These are phyloP conservation scores for Pseudozyma hubeiensis DNA, from an alignment of 1,284 basidiomycete species.

Conservation along the genomic window DNA sequence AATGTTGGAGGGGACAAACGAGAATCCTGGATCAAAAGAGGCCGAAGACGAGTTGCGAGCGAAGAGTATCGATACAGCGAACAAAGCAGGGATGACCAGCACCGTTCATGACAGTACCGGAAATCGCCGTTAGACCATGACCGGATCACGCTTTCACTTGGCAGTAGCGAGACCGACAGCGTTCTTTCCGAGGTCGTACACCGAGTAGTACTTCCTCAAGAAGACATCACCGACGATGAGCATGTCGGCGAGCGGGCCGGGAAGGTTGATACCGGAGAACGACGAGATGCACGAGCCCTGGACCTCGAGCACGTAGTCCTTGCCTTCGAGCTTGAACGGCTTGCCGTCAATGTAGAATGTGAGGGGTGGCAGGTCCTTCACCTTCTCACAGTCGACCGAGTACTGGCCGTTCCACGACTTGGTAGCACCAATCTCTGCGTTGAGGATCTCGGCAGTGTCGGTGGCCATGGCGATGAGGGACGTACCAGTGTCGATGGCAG, in stretches of 20 bases:
- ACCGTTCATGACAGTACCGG: too few relatives aligned
- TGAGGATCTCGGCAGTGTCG: slow-evolving; percentile 97
- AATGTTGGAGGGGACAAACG: background rate
- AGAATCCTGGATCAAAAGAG: slow-evolving; percentile 4
- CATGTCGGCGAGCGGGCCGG: slow-evolving; percentile 83
- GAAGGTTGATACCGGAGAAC: slow-evolving; percentile 92
- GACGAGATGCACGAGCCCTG: slow-evolving; percentile 93
- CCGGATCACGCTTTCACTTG: slow-evolving; percentile 61
- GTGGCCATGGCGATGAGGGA: slow-evolving; percentile 90
- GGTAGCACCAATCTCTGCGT: slow-evolving; percentile 77
- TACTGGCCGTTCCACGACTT: slow-evolving; percentile 66
- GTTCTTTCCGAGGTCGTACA: slow-evolving; percentile 86
- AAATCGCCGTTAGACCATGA: background rate
- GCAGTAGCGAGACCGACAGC: slow-evolving; percentile 86
- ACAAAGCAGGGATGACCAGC: too few relatives aligned
- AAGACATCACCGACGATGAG: slow-evolving; percentile 86
- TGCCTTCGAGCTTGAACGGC: slow-evolving; percentile 80
- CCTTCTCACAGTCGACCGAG: slow-evolving; percentile 83
- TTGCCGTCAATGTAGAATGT: slow-evolving; percentile 74
- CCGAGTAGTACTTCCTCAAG: slow-evolving; percentile 84
- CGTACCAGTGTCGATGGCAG: slow-evolving; percentile 84
- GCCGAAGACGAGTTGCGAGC: background rate
- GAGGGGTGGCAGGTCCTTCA: slow-evolving; percentile 86
- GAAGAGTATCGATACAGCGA: slow-evolving; percentile 1
- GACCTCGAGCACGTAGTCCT: slow-evolving; percentile 88